Evolutionary conservation across 2,329 filamentous ascomycete species (phyloP).

Genomic region (Chaetomiaceae sp.): DNA sequence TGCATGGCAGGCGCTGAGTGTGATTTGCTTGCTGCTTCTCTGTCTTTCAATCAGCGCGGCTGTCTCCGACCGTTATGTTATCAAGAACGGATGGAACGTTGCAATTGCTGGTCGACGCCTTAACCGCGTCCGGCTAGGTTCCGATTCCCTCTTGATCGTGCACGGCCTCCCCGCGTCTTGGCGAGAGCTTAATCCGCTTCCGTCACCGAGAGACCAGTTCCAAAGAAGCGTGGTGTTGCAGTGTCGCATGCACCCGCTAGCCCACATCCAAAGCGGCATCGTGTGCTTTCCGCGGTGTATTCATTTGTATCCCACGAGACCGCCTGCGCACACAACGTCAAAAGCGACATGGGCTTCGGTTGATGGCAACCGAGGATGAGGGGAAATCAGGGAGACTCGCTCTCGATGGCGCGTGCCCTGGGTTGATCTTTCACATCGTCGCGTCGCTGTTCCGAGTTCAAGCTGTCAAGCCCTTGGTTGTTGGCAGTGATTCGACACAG

Average conservation of each 20-base stretch:
- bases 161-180: slow-evolving; percentile 15
- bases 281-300: not conserved
- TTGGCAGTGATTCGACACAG: no score
- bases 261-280: not conserved
- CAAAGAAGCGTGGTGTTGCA: not conserved
- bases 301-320: not conserved
- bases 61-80: slow-evolving; percentile 11
- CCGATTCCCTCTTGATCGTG: slow-evolving; percentile 7
- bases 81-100: slow-evolving; percentile 26
- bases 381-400: no score
- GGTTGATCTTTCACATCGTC: no score
- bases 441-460: no score
- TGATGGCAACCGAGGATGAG: no score
- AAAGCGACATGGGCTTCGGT: not conserved
- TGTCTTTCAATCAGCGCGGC: not conserved
- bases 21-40: no score
- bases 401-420: no score
- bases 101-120: slow-evolving; percentile 21
- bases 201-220: slow-evolving; percentile 10
- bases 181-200: not conserved
- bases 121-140: slow-evolving; percentile 8
- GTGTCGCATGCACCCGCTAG: not conserved
- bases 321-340: not conserved
- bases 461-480: not conserved
- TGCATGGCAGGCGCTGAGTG: no score